Evolutionary conservation across 2,329 filamentous ascomycete genomes (phyloP), one percentile per base, ranked within the genome.

Genomic region (Calonectria hongkongensis): DNA sequence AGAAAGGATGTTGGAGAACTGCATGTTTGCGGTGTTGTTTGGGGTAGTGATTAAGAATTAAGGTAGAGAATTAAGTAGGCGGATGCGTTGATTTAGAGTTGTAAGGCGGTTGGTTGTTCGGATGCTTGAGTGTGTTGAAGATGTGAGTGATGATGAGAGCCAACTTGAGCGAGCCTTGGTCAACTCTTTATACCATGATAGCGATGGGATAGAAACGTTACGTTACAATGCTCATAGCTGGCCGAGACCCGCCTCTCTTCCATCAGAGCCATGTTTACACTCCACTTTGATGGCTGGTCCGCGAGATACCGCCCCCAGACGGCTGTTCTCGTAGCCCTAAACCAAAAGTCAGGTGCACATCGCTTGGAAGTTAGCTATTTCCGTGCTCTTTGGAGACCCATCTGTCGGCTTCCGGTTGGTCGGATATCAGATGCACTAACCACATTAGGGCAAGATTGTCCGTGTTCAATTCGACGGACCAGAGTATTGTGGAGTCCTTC

Each of bases 1-100:
- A 76, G 81, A 78, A 75, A 87, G 69, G 75, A 87, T 74, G 76
- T 76, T 81, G 77, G 84, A 79, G 80, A 87, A 78, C 79, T 87
- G 85, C 87, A 88, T 88, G 64, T 80, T 87, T 79, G 75, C 62
- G 76, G 76, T 72, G 30, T 67, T 75, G 74, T 48, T 47, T n/a
- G n/a, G 10, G 8, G 12, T 25, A 21, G 21, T n/a, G n/a, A 48
- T 25, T 48, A 60, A 68, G 39, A 45, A 63, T 63, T 74, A 68
- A 68, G 63, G 63, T 21, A 64, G 71, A 62, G 72, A 60, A 51
- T 5, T 33, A 68, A 48, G 33, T 56, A 45, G 43, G 18, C 21
- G 30, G 56, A 41, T 51, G 21, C 21, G 21, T 21, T 2, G 21
- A 36, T 64, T 64, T 68, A 45, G 56, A 68, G 54, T 50, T 27